Percentiles rank a stretch among this genome's conserved stretches.
phyloP scores from a whole-genome alignment of 106 monocot species.

The Platanthera guangdongensis region DNA sequence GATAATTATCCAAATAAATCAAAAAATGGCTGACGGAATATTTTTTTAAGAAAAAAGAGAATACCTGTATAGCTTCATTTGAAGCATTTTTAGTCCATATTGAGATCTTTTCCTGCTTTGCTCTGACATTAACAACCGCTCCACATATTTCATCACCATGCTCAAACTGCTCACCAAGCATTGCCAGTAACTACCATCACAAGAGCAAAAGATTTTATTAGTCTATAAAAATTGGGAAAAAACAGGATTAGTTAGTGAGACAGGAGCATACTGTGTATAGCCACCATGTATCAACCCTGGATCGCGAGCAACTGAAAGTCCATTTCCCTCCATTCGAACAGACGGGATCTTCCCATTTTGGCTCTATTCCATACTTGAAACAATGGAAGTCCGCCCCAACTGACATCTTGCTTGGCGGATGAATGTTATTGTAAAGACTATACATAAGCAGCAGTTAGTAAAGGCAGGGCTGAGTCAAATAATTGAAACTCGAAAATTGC shows the following conservation, averaged over 20 bases:
- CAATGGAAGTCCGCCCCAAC: constrained; percentile 58
- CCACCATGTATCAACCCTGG: constrained; percentile 51
- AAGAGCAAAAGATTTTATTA: background rate
- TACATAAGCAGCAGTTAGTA: constrained; percentile 7
- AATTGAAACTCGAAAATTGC: no score
- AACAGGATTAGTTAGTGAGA: background rate
- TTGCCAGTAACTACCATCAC: constrained; percentile 33
- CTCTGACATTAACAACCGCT: constrained; percentile 51
- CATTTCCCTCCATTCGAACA: constrained; percentile 64
- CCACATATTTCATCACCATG: constrained; percentile 60
- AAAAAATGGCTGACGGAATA: no score
- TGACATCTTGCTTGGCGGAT: constrained; percentile 42
- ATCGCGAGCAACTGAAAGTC: constrained; percentile 35
- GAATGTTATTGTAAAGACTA: constrained; percentile 63
- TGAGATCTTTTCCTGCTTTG: constrained; percentile 47
- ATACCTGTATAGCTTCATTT: constrained; percentile 52
- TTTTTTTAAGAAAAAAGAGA: background rate
- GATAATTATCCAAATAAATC: no score
- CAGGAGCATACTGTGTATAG: constrained; percentile 41
- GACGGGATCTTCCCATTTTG: constrained; percentile 64
- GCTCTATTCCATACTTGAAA: constrained; percentile 50
- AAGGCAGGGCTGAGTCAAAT: no score
- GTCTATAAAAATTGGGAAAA: background rate
- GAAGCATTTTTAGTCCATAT: constrained; percentile 62
- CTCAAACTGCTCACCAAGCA: constrained; percentile 73